Conservation (phyloP, 768 basidiomycete species). For the Suillus spraguei region DNA sequence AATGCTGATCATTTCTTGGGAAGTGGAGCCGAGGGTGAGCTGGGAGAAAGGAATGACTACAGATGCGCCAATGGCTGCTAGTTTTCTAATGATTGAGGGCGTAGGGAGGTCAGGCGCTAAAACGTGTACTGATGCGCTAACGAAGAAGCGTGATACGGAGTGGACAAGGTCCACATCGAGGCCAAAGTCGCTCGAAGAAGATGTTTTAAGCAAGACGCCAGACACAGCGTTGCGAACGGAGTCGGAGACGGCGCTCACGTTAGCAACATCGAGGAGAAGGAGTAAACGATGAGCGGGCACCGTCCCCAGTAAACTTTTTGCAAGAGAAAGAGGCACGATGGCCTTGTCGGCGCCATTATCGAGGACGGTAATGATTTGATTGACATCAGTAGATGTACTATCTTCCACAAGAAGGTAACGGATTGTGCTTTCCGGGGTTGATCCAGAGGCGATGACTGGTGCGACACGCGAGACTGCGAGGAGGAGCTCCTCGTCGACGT, state of each 20-base stretch:
- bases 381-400: slow-evolving; percentile 42
- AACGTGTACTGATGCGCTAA: slow-evolving; percentile 63
- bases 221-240: slow-evolving; percentile 72
- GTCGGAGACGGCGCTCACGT: slow-evolving; percentile 75
- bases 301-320: slow-evolving; percentile 63
- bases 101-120: slow-evolving; percentile 57
- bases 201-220: slow-evolving; percentile 79
- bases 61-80: slow-evolving; percentile 59
- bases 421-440: slow-evolving; percentile 29
- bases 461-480: slow-evolving; percentile 70
- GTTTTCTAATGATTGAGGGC: slow-evolving; percentile 59
- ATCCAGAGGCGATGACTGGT: slow-evolving; percentile 58
- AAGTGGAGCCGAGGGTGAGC: slow-evolving; percentile 61
- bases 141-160: slow-evolving; percentile 76
- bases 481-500: slow-evolving; percentile 49
- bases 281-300: slow-evolving; percentile 74
- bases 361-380: slow-evolving; percentile 63
- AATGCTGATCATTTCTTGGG: slow-evolving; percentile 64
- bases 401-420: slow-evolving; percentile 62
- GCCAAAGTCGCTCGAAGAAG: slow-evolving; percentile 39
- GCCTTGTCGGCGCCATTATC: slow-evolving; percentile 82
- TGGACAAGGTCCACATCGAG: slow-evolving; percentile 72
- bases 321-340: slow-evolving; percentile 69
- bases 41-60: slow-evolving; percentile 74
- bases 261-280: slow-evolving; percentile 74